Percentiles rank a stretch among this genome's conserved stretches.
Conservation (phyloP, 768 basidiomycete genomes). For the Krasilnikovozyma curviuscula region DNA sequence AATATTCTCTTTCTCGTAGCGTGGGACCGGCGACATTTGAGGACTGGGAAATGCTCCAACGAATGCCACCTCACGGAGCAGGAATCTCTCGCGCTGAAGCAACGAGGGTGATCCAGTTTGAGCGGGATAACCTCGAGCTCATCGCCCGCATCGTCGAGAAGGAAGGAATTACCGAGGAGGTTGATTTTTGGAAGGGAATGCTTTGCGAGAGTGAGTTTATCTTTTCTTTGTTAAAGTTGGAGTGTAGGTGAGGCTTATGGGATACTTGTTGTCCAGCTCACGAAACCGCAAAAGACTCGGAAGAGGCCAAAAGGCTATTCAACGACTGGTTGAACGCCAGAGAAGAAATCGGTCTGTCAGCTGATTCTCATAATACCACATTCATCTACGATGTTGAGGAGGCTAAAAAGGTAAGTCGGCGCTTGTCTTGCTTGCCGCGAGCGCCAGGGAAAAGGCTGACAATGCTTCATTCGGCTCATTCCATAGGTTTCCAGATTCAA, state of each 20-base stretch:
- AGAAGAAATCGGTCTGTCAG: neutral
- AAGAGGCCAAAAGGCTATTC: neutral
- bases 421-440: neutral
- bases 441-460: no score
- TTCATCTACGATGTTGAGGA: neutral
- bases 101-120: slow-evolving; percentile 14
- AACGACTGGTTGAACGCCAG: neutral
- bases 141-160: slow-evolving; percentile 14
- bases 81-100: slow-evolving; percentile 17
- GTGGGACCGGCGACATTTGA: neutral
- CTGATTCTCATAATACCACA: neutral
- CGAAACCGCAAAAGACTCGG: neutral
- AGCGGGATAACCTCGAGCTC: slow-evolving; percentile 17
- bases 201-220: no score
- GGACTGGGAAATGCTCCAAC: neutral
- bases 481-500: neutral
- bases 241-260: no score
- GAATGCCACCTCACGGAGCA: slow-evolving; percentile 14
- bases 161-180: slow-evolving; percentile 14
- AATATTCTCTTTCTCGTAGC: neutral
- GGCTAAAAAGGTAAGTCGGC: neutral
- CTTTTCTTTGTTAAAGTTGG: no score
- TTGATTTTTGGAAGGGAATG: slow-evolving; percentile 20
- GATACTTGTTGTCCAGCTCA: no score
- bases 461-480: neutral